Percentiles rank a stretch among this genome's conserved stretches.
Conservation (phyloP, 306 rosid genomes). For the Vigna hirtella region DNA sequence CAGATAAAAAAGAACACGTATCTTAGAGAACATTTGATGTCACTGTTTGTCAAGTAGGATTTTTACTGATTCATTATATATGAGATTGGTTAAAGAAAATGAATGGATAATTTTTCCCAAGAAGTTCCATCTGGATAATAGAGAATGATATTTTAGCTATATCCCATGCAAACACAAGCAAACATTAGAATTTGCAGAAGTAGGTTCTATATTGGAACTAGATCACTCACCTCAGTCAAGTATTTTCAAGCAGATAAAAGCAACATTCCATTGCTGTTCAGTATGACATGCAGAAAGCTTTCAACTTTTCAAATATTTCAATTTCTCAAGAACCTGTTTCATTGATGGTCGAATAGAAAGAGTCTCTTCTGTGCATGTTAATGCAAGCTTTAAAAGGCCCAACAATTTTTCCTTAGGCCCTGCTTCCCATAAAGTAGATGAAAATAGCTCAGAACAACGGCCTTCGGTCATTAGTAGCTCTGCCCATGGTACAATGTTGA, state of each 20-base stretch:
- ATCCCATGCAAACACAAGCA: background rate
- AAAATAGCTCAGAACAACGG: slow-evolving; percentile 58
- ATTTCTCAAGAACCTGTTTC: slow-evolving; percentile 61
- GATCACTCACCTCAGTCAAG: slow-evolving; percentile 41
- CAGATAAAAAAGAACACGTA: slow-evolving; percentile 3
- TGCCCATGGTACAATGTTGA: slow-evolving; percentile 80
- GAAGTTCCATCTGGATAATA: slow-evolving; percentile 19
- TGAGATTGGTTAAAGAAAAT: slow-evolving; percentile 1
- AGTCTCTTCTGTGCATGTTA: slow-evolving; percentile 56
- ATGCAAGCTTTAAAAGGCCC: slow-evolving; percentile 56
- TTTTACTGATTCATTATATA: slow-evolving; percentile 13
- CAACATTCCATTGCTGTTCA: slow-evolving; percentile 26
- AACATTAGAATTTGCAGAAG: slow-evolving; percentile 32
- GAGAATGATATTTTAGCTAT: slow-evolving; percentile 18
- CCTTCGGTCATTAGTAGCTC: slow-evolving; percentile 55
- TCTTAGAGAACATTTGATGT: slow-evolving; percentile 2
- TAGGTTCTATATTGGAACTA: background rate
- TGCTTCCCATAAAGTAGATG: slow-evolving; percentile 58
- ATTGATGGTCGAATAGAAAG: slow-evolving; percentile 61
- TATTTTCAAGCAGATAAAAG: slow-evolving; percentile 29
- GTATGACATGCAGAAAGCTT: slow-evolving; percentile 25
- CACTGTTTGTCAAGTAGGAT: background rate
- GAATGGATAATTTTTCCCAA: slow-evolving; percentile 28
- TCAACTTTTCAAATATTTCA: slow-evolving; percentile 55
- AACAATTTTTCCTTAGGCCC: slow-evolving; percentile 57